Base-by-base conservation (phyloP, 2,329 filamentous ascomycete species). In the Mycosphaerelloides madeirae region DNA sequence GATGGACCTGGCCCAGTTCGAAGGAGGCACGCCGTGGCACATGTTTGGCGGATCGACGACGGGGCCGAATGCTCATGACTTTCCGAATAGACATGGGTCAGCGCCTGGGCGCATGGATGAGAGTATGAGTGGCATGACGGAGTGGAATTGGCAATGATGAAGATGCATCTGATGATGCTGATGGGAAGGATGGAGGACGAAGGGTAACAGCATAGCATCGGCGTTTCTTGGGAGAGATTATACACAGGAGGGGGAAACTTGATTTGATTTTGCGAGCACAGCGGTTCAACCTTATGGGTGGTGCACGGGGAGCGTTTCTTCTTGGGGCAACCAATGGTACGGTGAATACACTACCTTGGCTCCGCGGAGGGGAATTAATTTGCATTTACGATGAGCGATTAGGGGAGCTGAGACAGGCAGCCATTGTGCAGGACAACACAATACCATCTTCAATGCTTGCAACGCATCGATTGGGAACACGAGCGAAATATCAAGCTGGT, bases 81-180 rank as follows among this genome's bases (percentile, higher is more conserved):
- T 32, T 29, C 38, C 31, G 31, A 18, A 31, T 22, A 37, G 44
- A 25, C 47, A 50, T 19, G 38, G 47, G 4, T 42, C 47, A 32
- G 49, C 46, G 29, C 41, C 45, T 4, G 49, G 46, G 14, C 45
- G 32, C 14, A 33, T 48, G 18, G 52, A 57, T 19, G 48, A 56
- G 33, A 46, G 18, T n/a, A 56, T 52, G 53, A 40, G 43, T 13
- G 49, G 39, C n/a, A 41, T 53, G 38, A 35, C 38, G 7, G 42
- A 51, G 9, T 57, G 55, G 55, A 37, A 29, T 29, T 56, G 55
- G 53, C 9, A 14, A 11, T 39, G 44, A 36, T 47, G 37, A 52
- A 25, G 5, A 9, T 25, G 22, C 6, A 25, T 9, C 5, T 6
- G 22, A 25, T 25, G 6, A 25, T 25, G 6, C 6, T 25, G 22